Percentiles rank a stretch among this genome's conserved stretches.
These are phyloP conservation scores for Fusarium penzigii DNA, from an alignment of 2,329 filamentous ascomycete species.

Conservation along the genomic window DNA sequence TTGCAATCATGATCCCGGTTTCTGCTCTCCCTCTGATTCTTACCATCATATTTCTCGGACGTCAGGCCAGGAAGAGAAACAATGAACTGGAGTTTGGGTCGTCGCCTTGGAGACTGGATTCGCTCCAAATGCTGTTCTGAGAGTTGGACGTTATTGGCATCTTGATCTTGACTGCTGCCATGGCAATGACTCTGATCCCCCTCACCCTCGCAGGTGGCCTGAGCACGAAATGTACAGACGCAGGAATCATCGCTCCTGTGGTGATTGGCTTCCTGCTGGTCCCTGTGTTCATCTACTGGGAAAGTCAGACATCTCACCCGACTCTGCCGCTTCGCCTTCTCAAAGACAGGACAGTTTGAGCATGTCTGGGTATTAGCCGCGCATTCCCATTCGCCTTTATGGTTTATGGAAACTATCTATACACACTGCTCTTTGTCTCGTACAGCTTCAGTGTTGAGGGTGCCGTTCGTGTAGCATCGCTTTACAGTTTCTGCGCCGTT, in stretches of 20 bases:
- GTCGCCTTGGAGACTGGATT: background rate
- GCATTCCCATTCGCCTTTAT: background rate
- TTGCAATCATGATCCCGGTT: constrained; percentile 60
- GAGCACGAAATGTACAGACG: background rate
- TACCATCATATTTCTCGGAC: constrained; percentile 39
- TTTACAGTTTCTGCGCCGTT: constrained; percentile 57
- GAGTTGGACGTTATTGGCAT: background rate
- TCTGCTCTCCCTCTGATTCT: constrained; percentile 55
- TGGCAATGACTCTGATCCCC: background rate
- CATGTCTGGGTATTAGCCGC: background rate
- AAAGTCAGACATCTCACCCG: background rate
- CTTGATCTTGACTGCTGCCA: background rate
- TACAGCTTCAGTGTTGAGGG: constrained; percentile 57
- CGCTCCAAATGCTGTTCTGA: background rate
- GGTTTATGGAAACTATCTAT: constrained; percentile 58
- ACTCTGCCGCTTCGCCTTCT: background rate
- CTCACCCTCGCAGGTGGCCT: background rate
- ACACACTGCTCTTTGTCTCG: constrained; percentile 57
- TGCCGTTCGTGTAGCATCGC: constrained; percentile 56
- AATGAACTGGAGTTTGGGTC: background rate
- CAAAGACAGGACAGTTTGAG: background rate
- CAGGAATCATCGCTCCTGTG: background rate
- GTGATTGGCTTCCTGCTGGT: background rate
- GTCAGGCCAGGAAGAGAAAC: constrained; percentile 8
- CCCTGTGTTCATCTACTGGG: background rate